Evolutionary conservation across 2,329 filamentous ascomycete species (phyloP).

Genomic region (Talaromyces verruculosus): DNA sequence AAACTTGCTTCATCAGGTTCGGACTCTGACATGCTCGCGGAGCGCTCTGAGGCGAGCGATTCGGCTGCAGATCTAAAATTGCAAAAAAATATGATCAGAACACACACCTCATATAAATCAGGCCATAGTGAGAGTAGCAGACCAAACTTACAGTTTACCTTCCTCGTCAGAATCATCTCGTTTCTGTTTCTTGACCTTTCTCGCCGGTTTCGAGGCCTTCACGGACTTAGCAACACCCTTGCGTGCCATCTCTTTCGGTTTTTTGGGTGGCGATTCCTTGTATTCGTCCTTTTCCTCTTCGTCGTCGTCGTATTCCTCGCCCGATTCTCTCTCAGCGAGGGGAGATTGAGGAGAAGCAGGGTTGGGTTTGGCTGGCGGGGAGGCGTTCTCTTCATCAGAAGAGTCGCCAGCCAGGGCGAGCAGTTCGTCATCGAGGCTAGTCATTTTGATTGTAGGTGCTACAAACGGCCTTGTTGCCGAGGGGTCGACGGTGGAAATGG

Average conservation of each 20-base stretch:
- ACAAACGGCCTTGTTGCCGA: neutral
- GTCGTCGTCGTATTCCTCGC: neutral
- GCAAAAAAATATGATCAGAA: constrained; percentile 19
- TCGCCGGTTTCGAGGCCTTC: constrained; percentile 19
- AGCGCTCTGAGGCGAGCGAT: constrained; percentile 72
- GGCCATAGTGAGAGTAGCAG: neutral
- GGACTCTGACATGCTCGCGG: constrained; percentile 86
- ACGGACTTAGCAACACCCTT: constrained; percentile 46
- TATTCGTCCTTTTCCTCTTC: constrained; percentile 21
- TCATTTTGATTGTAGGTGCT: constrained; percentile 58
- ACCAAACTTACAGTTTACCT: constrained; percentile 72
- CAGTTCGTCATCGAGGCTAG: constrained; percentile 82
- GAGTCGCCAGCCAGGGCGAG: constrained; percentile 85
- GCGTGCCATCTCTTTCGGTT: constrained; percentile 47
- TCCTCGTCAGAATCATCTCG: constrained; percentile 69
- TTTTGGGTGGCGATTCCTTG: constrained; percentile 44
- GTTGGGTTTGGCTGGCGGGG: constrained; percentile 55
- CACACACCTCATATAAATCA: neutral
- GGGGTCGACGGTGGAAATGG: neutral
- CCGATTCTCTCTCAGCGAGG: constrained; percentile 40
- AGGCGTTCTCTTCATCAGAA: constrained; percentile 54
- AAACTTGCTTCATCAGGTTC: constrained; percentile 61
- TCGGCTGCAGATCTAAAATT: constrained; percentile 63
- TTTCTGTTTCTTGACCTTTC: constrained; percentile 48
- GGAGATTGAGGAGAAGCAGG: constrained; percentile 56